Conservation (phyloP, 768 basidiomycete genomes). For the Leccinum incarnatum region DNA sequence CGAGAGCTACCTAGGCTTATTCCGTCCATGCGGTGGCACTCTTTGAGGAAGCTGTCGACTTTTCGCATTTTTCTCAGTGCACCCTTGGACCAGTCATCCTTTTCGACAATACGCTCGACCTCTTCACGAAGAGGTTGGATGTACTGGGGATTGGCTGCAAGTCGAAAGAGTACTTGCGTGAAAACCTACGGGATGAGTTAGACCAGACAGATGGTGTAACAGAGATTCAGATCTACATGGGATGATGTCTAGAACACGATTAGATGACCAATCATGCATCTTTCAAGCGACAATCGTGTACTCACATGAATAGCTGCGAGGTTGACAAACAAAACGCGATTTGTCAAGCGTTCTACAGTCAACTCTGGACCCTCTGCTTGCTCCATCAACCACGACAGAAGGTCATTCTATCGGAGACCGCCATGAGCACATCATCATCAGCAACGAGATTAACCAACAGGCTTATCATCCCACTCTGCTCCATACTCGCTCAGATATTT, state of each 20-base stretch:
- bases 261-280: neutral
- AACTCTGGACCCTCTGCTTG: constrained; percentile 8
- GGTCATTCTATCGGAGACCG: neutral
- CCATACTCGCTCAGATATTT: neutral
- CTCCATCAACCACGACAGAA: constrained; percentile 1
- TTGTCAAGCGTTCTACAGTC: neutral
- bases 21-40: constrained; percentile 10
- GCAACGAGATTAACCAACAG: neutral
- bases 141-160: neutral
- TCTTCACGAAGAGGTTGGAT: constrained; percentile 6
- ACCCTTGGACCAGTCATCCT: constrained; percentile 5
- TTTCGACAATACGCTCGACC: neutral
- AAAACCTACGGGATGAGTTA: neutral
- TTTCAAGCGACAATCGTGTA: neutral
- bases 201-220: neutral
- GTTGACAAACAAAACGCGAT: neutral
- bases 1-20: neutral
- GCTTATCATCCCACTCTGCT: neutral
- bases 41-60: constrained; percentile 9
- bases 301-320: neutral
- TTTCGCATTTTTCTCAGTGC: constrained; percentile 7
- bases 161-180: constrained; percentile 1
- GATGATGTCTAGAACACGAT: neutral
- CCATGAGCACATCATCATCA: neutral
- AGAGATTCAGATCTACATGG: neutral